These are phyloP conservation scores for Colletotrichum tanaceti DNA, from an alignment of 2,329 filamentous ascomycete species.

Conservation along the genomic window DNA sequence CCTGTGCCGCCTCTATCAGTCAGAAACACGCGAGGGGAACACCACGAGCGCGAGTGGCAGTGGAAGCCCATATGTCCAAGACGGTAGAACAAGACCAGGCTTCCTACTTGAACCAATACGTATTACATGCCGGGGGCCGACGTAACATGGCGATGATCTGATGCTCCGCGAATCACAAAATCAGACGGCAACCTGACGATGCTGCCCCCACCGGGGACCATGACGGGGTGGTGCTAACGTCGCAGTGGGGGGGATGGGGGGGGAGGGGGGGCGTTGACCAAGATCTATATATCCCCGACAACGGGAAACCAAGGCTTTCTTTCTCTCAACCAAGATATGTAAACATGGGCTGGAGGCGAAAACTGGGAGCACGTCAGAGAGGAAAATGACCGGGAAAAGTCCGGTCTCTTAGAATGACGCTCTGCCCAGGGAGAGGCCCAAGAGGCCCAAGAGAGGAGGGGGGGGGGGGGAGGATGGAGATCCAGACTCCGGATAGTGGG, in stretches of 20 bases:
- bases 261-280: neutral
- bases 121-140: neutral
- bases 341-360: constrained; percentile 2
- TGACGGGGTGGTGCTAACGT: constrained; percentile 2
- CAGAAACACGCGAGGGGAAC: constrained; percentile 1
- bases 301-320: neutral
- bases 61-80: constrained; percentile 22
- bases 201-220: neutral
- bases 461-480: neutral
- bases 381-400: constrained; percentile 10
- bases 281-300: constrained; percentile 5
- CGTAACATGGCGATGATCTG: neutral
- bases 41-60: constrained; percentile 5
- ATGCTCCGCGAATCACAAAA: constrained; percentile 26
- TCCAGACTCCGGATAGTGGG: constrained; percentile 21
- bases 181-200: constrained; percentile 12
- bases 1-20: constrained; percentile 1
- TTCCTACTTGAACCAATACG: constrained; percentile 9
- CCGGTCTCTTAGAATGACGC: constrained; percentile 36
- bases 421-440: constrained; percentile 8
- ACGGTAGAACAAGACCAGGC: constrained; percentile 13
- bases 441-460: too few species aligned
- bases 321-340: neutral
- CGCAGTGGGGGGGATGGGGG: neutral
- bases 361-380: neutral